Evolutionary conservation across 2,329 filamentous ascomycete species (phyloP), one percentile per base, ranked within the genome.

Genomic region (Paecilomyces niveus): DNA sequence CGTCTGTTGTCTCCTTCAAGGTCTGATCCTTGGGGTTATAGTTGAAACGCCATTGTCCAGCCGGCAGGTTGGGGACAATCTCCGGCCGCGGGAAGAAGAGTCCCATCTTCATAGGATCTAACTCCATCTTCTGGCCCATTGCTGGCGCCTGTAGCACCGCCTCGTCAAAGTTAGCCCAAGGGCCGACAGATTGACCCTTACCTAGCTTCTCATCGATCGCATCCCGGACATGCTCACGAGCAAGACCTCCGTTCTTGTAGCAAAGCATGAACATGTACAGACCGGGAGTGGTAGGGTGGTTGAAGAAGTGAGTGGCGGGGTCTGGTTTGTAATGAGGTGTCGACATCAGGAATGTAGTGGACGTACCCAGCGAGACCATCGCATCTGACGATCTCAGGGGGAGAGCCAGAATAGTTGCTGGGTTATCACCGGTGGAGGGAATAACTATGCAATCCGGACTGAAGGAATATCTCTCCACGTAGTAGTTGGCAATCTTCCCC

Each of bases 191-290:
- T 3, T 74, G 64, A 31, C 74, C 71, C 9, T 78, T 72, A 26
- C 76, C 75, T 22, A 77, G 73, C 49, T 72, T 70, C 57, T 75
- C 67, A 61, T 91, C 88, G 56, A 97, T 84, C 0, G 84, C 81
- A 70, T 99, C 91, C 57, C 94, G 89, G 62, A 97, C 85, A 67
- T 89, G 87, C 72, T 99, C 94, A 52, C 94, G 89, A 1, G 94
- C 93, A 1, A 97, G 85, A 1, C 92, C 92, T 65, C 94, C 94
- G 76, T 99, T 99, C 78, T 97, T 97, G 81, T 97, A 99, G 82
- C 94, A 99, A 35, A 99, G 85, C 94, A 99, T 99, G 77, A 99
- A 97, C 94, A 99, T 97, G 83, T 96, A 97, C 60, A 97, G 84
- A 1, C 89, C 91, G 0, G 87, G 79, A 0, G 91, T 96, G 52